Evolutionary conservation across 805 yeast species (phyloP).

Genomic region (Metschnikowia gruessii): DNA sequence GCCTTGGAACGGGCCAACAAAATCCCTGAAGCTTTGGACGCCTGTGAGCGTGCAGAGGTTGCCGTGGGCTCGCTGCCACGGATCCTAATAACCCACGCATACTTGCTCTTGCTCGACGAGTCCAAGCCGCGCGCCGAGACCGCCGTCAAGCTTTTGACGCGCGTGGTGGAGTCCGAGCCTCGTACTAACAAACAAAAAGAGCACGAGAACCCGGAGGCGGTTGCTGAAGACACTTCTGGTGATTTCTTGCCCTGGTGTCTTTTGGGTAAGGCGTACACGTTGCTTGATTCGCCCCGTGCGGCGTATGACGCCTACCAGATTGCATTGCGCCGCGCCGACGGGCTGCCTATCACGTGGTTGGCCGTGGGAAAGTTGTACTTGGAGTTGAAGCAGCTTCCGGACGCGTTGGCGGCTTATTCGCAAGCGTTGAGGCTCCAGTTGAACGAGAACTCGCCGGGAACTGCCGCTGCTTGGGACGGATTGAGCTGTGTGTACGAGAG

Average conservation of each 20-base stretch:
- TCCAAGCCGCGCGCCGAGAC: conserved; percentile 17
- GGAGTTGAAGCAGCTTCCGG: conserved; percentile 57
- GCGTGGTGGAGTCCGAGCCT: conserved; percentile 22
- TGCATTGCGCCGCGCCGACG: conserved; percentile 51
- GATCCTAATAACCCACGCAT: conserved; percentile 48
- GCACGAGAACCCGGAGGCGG: conserved; percentile 18
- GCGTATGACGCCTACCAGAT: conserved; percentile 57
- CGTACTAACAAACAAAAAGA: conserved; percentile 12
- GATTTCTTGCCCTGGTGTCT: conserved; percentile 61
- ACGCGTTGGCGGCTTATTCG: conserved; percentile 64
- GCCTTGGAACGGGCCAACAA: conserved; percentile 52
- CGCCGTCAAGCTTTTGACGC: conserved; percentile 20
- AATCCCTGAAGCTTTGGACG: conserved; percentile 45
- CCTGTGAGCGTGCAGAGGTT: conserved; percentile 47
- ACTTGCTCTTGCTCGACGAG: conserved; percentile 40
- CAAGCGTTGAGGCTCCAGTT: conserved; percentile 56
- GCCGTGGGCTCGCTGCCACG: conserved; percentile 46
- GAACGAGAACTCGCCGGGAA: conserved; percentile 44
- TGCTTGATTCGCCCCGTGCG: conserved; percentile 44
- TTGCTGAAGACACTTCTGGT: conserved; percentile 26
- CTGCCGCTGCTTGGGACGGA: conserved; percentile 67
- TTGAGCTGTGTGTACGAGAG: conserved; percentile 59
- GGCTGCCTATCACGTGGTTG: conserved; percentile 61
- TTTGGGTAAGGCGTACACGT: conserved; percentile 50
- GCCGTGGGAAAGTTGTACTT: conserved; percentile 62